Conservation (phyloP, 257 asterid species). For the Nyctanthes arbortristis region DNA sequence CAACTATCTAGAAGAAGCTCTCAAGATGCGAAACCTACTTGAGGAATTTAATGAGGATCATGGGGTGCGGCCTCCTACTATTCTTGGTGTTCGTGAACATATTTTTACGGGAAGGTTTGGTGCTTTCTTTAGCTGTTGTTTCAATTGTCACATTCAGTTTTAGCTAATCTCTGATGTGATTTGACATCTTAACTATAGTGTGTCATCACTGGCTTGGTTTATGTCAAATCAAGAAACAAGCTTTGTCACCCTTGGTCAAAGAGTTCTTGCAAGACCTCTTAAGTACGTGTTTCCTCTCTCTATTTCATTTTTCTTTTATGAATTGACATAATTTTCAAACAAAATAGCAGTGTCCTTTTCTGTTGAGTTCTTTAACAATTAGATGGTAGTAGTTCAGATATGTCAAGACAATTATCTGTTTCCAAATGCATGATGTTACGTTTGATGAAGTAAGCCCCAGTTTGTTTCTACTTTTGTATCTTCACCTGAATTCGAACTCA, state of each 20-base stretch:
- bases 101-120: conserved; percentile 64
- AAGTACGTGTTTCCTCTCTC: conserved; percentile 42
- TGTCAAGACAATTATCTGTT: background rate
- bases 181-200: conserved; percentile 37
- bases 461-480: background rate
- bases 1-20: conserved; percentile 66
- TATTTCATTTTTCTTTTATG: conserved; percentile 11
- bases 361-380: background rate
- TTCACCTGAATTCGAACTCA: background rate
- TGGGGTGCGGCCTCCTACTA: conserved; percentile 56
- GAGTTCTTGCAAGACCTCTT: conserved; percentile 60
- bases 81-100: conserved; percentile 67
- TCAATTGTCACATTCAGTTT: conserved; percentile 4
- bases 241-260: conserved; percentile 61
- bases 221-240: conserved; percentile 70
- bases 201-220: conserved; percentile 65
- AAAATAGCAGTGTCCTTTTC: background rate
- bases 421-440: background rate
- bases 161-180: conserved; percentile 21
- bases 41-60: conserved; percentile 56
- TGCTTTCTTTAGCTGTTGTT: background rate
- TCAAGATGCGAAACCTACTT: conserved; percentile 63
- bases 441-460: background rate
- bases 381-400: background rate
- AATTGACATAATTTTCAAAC: background rate